Percentiles rank a stretch among this genome's conserved stretches.
Evolutionary conservation across 73 alveolate genomes (phyloP).

Genomic region (Tetrahymena thermophila): DNA sequence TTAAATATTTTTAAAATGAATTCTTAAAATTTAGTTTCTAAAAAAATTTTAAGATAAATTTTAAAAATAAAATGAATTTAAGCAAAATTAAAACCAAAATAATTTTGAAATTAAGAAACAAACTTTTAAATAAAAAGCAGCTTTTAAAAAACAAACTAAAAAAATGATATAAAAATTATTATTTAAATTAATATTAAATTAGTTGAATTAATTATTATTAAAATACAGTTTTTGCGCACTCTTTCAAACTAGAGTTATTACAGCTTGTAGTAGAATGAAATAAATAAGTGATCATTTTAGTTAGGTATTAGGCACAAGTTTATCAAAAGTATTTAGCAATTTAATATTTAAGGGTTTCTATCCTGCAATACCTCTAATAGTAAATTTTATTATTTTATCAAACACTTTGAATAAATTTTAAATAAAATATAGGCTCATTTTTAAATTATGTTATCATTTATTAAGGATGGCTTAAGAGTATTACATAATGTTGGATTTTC

Average conservation of each 20-base stretch:
- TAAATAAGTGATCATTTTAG: not conserved
- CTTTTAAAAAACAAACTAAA: not conserved
- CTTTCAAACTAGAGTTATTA: not conserved
- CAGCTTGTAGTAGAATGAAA: not conserved
- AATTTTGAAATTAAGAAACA: too few species aligned
- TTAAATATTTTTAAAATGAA: too few species aligned
- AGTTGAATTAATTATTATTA: not conserved
- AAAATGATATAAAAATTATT: not conserved
- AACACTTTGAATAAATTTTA: not conserved
- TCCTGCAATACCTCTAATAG: not conserved
- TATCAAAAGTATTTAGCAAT: not conserved
- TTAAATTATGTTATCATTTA: not conserved
- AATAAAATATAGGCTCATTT: not conserved
- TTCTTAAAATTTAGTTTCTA: too few species aligned
- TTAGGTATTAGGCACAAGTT: not conserved
- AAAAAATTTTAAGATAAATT: too few species aligned
- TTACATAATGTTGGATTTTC: not conserved
- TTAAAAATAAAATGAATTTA: too few species aligned
- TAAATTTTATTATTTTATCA: not conserved
- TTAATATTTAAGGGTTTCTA: not conserved
- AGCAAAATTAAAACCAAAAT: too few species aligned
- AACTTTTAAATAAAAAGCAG: too few species aligned
- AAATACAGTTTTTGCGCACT: not conserved
- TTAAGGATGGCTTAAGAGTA: not conserved
- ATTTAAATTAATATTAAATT: not conserved